Evolutionary conservation across 2,329 filamentous ascomycete genomes (phyloP).

Genomic region (Colletotrichum abscissum): DNA sequence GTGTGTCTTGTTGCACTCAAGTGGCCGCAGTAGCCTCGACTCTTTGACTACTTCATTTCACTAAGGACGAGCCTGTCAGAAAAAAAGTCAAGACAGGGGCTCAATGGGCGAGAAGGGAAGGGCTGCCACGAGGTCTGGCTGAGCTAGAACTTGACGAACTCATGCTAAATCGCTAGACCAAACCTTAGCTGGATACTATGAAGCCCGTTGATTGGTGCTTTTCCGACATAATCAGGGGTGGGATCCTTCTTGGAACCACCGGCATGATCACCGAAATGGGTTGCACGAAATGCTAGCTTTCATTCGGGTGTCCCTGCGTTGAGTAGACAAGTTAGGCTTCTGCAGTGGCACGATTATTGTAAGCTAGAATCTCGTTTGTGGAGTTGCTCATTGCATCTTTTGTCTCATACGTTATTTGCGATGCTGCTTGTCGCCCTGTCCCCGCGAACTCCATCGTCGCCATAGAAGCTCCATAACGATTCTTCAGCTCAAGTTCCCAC

Average conservation of each 20-base stretch:
- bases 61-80: background rate
- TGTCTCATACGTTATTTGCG: background rate
- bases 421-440: background rate
- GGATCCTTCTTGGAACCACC: background rate
- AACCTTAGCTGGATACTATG: conserved; percentile 17
- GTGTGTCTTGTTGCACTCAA: background rate
- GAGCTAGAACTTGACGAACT: conserved; percentile 13
- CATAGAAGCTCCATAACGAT: background rate
- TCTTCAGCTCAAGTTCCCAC: conserved; percentile 8
- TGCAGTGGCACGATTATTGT: background rate
- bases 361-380: background rate
- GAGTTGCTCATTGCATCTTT: background rate
- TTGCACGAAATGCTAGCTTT: background rate
- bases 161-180: conserved; percentile 13
- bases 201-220: conserved; percentile 7
- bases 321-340: background rate
- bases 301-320: background rate
- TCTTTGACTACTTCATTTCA: background rate
- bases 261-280: background rate
- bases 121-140: conserved; percentile 26
- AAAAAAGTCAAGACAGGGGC: background rate
- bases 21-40: background rate
- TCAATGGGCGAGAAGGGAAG: background rate
- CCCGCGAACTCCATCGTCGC: background rate
- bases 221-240: background rate